A percentile compares a stretch with the other conserved stretches of the same genome.
Conservation (phyloP, 108 stramenopile species). For the Discostella pseudostelligera region DNA sequence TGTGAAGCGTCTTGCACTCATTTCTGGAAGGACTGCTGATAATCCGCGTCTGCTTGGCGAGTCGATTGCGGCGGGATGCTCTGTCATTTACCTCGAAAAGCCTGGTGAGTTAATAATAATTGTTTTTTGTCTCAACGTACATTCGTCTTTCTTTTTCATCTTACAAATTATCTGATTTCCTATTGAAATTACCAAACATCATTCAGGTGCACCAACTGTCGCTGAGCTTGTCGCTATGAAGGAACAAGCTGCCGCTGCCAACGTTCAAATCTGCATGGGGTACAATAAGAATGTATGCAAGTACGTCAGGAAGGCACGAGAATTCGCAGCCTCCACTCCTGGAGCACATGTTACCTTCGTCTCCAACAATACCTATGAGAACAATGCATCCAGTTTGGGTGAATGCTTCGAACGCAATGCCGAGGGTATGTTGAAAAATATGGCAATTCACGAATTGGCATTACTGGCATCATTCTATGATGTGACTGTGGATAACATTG, state of each 20-base stretch:
- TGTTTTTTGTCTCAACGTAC: not conserved
- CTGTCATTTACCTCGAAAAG: conserved; percentile 88
- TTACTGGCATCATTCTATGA: conserved; percentile 87
- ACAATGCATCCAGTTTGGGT: conserved; percentile 71
- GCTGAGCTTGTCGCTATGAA: conserved; percentile 81
- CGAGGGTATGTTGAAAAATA: conserved; percentile 95
- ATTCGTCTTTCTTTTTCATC: not conserved
- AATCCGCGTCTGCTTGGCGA: conserved; percentile 80
- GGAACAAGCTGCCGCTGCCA: conserved; percentile 63
- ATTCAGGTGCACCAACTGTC: conserved; percentile 69
- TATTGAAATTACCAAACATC: not conserved
- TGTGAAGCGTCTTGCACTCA: conserved; percentile 78
- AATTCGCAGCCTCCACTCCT: conserved; percentile 53
- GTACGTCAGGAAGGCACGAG: conserved; percentile 79
- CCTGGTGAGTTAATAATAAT: conserved; percentile 67
- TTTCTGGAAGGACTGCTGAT: conserved; percentile 88
- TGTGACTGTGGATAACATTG: conserved; percentile 86
- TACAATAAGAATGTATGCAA: conserved; percentile 96
- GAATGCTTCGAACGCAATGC: conserved; percentile 93
- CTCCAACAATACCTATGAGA: conserved; percentile 91
- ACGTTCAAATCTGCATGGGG: conserved; percentile 88
- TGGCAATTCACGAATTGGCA: conserved; percentile 93
- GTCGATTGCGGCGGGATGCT: conserved; percentile 64
- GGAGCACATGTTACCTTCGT: conserved; percentile 87
- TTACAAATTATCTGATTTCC: not conserved